Base-by-base conservation (phyloP, 2,329 filamentous ascomycete species). In the Calycina marina region DNA sequence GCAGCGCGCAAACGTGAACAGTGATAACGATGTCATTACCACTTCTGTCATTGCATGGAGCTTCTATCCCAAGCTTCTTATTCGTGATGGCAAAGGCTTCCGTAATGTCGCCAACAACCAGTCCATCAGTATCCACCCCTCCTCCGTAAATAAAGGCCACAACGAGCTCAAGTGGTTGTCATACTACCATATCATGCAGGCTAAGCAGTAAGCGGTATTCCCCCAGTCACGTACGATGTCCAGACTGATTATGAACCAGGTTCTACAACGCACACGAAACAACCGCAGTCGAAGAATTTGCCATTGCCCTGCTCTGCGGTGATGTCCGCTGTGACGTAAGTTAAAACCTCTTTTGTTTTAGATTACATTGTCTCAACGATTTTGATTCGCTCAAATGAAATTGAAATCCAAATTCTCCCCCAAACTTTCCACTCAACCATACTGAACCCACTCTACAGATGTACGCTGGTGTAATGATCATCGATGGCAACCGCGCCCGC, bases 111-210 rank as follows among this genome's bases (percentile, higher is more conserved):
- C 81, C 32, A 96, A 93, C 58, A 94, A 92, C 52, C 88, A 96
- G 55, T 69, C 72, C 27, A 85, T 98, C 45, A 84, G 75, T 36
- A 61, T 98, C 13, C 84, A 93, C 44, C 81, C 85, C 1, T 81
- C 78, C 1, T 93, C 84, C 1, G 82, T 98, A 43, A 96, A 96
- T 55, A 85, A 85, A 50, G 69, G 65, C 5, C 63, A 62, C 38
- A 60, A 64, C 28, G 70, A 74, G 25, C 60, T 85, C 24, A 77
- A 75, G 49, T 96, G 83, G 74, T 61, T 98, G 27, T 90, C 82
- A 1, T 98, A 93, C 55, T 96, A 96, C 58, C 81, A 93, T 53
- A 93, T 96, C 42, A 93, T 96, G 83, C 86, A 94, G 55, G 79
- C 80, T 3, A 85, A 77, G 62, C 59, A 82, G 76, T 67, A 69